Conservation (phyloP, 2,329 filamentous ascomycete genomes). For the Arachnomyces sp. region DNA sequence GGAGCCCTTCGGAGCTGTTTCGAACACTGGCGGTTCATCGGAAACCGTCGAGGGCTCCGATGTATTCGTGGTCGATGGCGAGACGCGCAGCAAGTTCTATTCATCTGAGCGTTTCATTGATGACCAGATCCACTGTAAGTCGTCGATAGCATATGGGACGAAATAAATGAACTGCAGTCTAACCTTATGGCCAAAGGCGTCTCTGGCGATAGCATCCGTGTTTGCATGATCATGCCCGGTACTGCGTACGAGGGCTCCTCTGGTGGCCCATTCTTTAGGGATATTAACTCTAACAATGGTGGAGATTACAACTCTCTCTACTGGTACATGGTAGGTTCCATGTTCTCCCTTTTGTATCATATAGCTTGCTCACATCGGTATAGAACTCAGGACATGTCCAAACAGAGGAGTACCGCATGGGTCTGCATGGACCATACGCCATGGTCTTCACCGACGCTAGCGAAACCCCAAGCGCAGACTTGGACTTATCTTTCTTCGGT, state of each 20-base stretch:
- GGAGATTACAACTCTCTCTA: conserved; percentile 52
- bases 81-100: conserved; percentile 64
- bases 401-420: conserved; percentile 54
- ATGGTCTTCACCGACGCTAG: conserved; percentile 50
- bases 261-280: conserved; percentile 55
- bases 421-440: conserved; percentile 58
- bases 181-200: conserved; percentile 17
- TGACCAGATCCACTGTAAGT: conserved; percentile 51
- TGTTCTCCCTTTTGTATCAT: too few relatives aligned
- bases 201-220: conserved; percentile 40
- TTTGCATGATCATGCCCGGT: conserved; percentile 52
- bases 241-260: conserved; percentile 53
- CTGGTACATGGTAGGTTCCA: conserved; percentile 54
- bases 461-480: conserved; percentile 43
- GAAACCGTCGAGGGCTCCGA: conserved; percentile 52
- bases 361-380: not conserved
- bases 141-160: not conserved
- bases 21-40: conserved; percentile 46
- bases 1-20: conserved; percentile 47
- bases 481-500: conserved; percentile 53
- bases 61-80: conserved; percentile 48
- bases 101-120: conserved; percentile 63
- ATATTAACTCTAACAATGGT: conserved; percentile 58
- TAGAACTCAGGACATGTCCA: conserved; percentile 55
- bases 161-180: not conserved